Evolutionary conservation across 495 filamentous ascomycete species (phyloP).

Genomic region (Hypoxylon cercidicola): DNA sequence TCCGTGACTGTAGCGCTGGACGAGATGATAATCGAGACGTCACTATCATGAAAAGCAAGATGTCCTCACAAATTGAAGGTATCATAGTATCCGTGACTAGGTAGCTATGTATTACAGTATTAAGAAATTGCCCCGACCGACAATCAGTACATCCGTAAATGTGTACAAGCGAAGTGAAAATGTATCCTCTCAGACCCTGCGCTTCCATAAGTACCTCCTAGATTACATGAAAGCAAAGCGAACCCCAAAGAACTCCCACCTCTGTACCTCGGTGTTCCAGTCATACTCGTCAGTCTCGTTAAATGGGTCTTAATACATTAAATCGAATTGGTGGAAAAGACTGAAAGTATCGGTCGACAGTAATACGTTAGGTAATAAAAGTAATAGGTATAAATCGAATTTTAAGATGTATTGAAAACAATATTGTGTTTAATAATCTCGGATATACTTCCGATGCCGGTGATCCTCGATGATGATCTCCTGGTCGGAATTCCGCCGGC

Average conservation of each 20-base stretch:
- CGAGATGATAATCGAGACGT: no score
- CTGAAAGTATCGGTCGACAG: background rate
- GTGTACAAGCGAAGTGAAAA: constrained; percentile 32
- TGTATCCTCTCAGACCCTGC: constrained; percentile 19
- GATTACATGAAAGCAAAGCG: background rate
- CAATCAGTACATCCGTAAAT: constrained; percentile 17
- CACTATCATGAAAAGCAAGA: background rate
- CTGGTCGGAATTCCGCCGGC: constrained; percentile 37
- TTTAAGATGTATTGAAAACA: background rate
- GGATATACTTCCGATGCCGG: constrained; percentile 40
- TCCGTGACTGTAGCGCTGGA: no score
- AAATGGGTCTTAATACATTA: constrained; percentile 25
- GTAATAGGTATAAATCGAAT: background rate
- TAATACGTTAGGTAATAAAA: background rate
- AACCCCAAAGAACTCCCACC: background rate
- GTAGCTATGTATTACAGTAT: constrained; percentile 7
- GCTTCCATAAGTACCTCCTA: constrained; percentile 3
- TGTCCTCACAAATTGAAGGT: background rate
- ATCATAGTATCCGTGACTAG: background rate
- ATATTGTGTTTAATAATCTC: constrained; percentile 21
- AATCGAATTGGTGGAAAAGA: background rate
- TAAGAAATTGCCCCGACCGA: constrained; percentile 5
- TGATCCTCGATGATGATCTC: constrained; percentile 47
- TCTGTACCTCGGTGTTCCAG: constrained; percentile 1
- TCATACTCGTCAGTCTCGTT: constrained; percentile 28